Evolutionary conservation across 331 rosid species (phyloP).

Genomic region (Acacia pycnantha): DNA sequence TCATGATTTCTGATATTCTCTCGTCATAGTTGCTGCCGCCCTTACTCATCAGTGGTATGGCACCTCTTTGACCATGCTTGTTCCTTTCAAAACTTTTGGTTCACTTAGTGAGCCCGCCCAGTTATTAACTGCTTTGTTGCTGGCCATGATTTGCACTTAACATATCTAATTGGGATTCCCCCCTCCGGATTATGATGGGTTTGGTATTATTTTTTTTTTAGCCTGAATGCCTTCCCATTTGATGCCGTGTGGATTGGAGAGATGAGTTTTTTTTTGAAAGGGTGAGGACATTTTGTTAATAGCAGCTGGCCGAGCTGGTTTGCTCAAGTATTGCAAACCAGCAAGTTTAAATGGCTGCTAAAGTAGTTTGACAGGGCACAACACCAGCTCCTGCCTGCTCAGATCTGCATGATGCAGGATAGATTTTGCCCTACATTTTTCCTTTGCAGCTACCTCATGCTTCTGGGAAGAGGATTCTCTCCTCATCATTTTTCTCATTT

Average conservation of each 20-base stretch:
- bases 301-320: conserved; percentile 85
- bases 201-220: background rate
- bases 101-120: background rate
- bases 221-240: background rate
- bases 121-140: background rate
- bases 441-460: background rate
- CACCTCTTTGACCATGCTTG: background rate
- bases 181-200: background rate
- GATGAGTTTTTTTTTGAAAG: background rate
- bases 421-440: conserved; percentile 46
- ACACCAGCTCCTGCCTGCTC: conserved; percentile 64
- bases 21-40: background rate
- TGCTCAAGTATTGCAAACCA: conserved; percentile 56
- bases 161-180: background rate
- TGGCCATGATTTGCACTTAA: background rate
- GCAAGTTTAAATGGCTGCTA: conserved; percentile 82
- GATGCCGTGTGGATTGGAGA: background rate
- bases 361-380: conserved; percentile 46
- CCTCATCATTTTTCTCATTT: too few relatives aligned
- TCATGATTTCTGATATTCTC: background rate
- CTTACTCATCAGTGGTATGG: background rate
- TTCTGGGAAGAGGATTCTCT: too few relatives aligned
- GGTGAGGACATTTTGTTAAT: background rate
- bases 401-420: conserved; percentile 52
- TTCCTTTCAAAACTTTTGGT: background rate